Percentiles rank a stretch among this genome's conserved stretches.
Conservation (phyloP, 768 basidiomycete genomes). For the Suillus fuscotomentosus region DNA sequence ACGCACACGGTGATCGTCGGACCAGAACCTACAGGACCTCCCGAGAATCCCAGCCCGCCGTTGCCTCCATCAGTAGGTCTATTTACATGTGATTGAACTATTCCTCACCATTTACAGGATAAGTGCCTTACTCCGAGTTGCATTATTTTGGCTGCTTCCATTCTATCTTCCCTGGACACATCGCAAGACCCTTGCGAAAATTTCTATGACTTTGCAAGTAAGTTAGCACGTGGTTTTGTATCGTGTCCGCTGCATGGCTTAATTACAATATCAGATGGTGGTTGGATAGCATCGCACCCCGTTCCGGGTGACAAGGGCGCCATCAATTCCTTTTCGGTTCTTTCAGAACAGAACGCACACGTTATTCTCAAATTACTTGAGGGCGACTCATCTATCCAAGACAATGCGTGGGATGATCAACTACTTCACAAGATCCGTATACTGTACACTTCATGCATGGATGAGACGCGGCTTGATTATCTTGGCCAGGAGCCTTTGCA, state of each 20-base stretch:
- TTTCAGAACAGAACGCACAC: conserved; percentile 74
- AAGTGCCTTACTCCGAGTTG: conserved; percentile 78
- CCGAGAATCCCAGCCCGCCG: conserved; percentile 53
- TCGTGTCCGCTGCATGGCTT: conserved; percentile 8
- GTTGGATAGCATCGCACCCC: conserved; percentile 82
- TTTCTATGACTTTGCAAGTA: conserved; percentile 92
- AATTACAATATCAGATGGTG: conserved; percentile 57
- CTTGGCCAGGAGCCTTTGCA: conserved; percentile 71
- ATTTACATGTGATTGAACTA: not conserved
- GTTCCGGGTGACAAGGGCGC: conserved; percentile 83
- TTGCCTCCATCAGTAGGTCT: conserved; percentile 50
- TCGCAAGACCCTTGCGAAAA: conserved; percentile 91
- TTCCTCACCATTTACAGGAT: conserved; percentile 38
- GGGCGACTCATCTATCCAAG: conserved; percentile 34
- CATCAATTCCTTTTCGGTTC: conserved; percentile 69
- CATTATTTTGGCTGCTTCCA: conserved; percentile 77
- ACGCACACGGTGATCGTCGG: conserved; percentile 42
- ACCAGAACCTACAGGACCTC: conserved; percentile 38
- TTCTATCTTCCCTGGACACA: conserved; percentile 78
- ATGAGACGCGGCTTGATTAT: conserved; percentile 74
- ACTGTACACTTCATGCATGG: conserved; percentile 80
- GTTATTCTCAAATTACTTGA: conserved; percentile 75
- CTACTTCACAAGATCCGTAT: conserved; percentile 64
- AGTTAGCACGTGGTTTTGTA: conserved; percentile 30
- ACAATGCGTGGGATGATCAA: conserved; percentile 47